Base-by-base conservation (phyloP, 345 rosid genomes). In the Iberis pinnata region DNA sequence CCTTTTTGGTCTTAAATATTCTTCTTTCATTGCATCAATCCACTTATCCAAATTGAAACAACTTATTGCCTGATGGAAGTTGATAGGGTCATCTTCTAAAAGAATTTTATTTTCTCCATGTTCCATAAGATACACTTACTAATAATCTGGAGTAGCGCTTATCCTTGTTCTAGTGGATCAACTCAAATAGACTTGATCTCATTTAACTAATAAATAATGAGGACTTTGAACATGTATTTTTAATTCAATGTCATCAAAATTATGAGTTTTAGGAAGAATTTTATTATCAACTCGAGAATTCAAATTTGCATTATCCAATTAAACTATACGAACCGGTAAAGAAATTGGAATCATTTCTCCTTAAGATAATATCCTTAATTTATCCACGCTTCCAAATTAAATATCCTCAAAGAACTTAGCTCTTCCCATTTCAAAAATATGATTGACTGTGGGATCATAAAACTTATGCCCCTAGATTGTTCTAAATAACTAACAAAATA, bases 1-100 rank as follows among this genome's bases (percentile, higher is more conserved):
- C 54, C 54, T 2, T 49, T 1, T 32, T 48, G 38, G 24, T 48
- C 11, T 31, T 31, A 49, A 49, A 49, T 49, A 49, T 29, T 16
- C 40, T 17, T 49, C 11, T 2, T 31, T 31, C 2, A 0, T 0
- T 12, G 3, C 0, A 6, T 12, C 32, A 9, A 9, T 0, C 25
- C 39, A 31, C 25, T 31, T 49, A 2, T 29, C 13, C 6, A 3
- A 31, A 7, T 1, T 18, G 4, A 17, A 49, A 32, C 26, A 4
- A 12, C 41, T 3, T 7, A 1, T 12, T 0, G 17, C 26, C 53
- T 18, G 1, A 18, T 4, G 3, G 2, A 49, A 32, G 16, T 32
- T 49, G 40, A 33, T 18, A 12, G 17, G 27, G 18, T 49, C 55
- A 49, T 29, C 41, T 32, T 49, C 16, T 26, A 29, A 0, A 0